A percentile compares a stretch with the other conserved stretches of the same genome.
These are phyloP conservation scores for Neurospora tetraspora DNA, from an alignment of 495 filamentous ascomycete species.

Conservation along the genomic window DNA sequence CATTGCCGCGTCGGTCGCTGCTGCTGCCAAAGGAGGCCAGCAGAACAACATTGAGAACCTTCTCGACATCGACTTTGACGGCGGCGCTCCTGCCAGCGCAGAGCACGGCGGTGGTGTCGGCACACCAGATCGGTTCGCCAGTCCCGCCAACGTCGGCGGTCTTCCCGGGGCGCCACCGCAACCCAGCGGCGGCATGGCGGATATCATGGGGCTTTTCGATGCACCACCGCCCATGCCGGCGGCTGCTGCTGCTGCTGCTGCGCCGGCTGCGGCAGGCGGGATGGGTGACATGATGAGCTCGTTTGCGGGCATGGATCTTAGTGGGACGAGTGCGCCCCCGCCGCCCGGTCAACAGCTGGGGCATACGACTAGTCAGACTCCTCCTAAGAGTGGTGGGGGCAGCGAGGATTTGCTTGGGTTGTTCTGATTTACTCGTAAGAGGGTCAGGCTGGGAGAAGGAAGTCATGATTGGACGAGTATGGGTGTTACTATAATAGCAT, in stretches of 20 bases:
- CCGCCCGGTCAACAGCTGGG: conserved; percentile 41
- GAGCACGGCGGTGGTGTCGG: conserved; percentile 62
- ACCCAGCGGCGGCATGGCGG: conserved; percentile 60
- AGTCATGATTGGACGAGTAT: neutral
- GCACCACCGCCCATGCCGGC: conserved; percentile 25
- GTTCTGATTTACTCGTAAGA: conserved; percentile 44
- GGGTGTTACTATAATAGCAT: neutral
- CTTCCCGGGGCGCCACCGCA: conserved; percentile 21
- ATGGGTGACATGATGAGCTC: conserved; percentile 67
- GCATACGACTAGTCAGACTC: conserved; percentile 11
- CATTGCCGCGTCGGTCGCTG: conserved; percentile 73
- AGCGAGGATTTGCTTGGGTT: conserved; percentile 87
- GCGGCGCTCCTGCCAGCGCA: conserved; percentile 78
- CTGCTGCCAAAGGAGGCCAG: conserved; percentile 46
- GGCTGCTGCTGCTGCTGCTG: conserved; percentile 1
- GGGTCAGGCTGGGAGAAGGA: neutral
- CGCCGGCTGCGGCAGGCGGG: conserved; percentile 9
- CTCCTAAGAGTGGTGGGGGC: conserved; percentile 45
- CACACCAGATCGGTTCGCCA: conserved; percentile 71
- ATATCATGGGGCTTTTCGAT: conserved; percentile 81
- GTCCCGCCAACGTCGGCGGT: conserved; percentile 38
- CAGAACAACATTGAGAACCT: conserved; percentile 88
- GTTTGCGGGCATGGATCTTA: conserved; percentile 70
- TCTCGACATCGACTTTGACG: conserved; percentile 97
- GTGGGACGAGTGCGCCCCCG: conserved; percentile 48